Percentiles rank a stretch among this genome's conserved stretches.
phyloP scores from a whole-genome alignment of 306 rosid species.

The Pachyrhizus erosus region DNA sequence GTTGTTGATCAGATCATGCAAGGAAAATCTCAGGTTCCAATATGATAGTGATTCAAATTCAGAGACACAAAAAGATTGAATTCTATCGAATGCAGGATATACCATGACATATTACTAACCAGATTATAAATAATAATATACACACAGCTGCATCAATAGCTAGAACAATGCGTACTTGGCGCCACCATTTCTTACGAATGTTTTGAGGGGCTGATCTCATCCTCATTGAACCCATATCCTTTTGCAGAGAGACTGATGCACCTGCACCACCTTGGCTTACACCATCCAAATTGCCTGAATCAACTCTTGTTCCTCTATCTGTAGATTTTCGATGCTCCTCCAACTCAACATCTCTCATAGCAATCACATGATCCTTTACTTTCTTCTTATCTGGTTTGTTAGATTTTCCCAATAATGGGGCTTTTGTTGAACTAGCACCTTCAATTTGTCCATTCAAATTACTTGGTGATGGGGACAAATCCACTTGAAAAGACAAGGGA shows the following conservation, averaged over 20 bases:
- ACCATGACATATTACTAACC: constrained; percentile 74
- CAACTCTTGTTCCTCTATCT: constrained; percentile 68
- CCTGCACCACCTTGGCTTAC: constrained; percentile 61
- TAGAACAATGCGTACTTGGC: constrained; percentile 82
- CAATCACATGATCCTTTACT: constrained; percentile 75
- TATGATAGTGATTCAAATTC: constrained; percentile 36
- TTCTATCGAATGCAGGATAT: constrained; percentile 67
- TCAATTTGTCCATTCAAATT: constrained; percentile 71
- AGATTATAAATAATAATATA: constrained; percentile 65
- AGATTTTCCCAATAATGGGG: constrained; percentile 80
- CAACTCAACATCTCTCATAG: constrained; percentile 75
- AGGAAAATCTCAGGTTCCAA: constrained; percentile 25
- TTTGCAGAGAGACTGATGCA: constrained; percentile 62
- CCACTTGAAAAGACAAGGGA: constrained; percentile 44
- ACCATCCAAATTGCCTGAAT: constrained; percentile 60
- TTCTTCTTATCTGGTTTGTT: constrained; percentile 84
- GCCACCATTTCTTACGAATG: constrained; percentile 81
- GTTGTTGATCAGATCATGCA: constrained; percentile 27
- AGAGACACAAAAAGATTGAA: constrained; percentile 10
- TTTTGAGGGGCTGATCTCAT: constrained; percentile 65
- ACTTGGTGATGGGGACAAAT: constrained; percentile 71
- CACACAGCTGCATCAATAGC: constrained; percentile 91
- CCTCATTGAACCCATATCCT: constrained; percentile 72
- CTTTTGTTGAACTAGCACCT: constrained; percentile 74
- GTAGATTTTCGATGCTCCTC: constrained; percentile 78